Base-by-base conservation (phyloP, 768 basidiomycete genomes). In the Punctularia strigosozonata region DNA sequence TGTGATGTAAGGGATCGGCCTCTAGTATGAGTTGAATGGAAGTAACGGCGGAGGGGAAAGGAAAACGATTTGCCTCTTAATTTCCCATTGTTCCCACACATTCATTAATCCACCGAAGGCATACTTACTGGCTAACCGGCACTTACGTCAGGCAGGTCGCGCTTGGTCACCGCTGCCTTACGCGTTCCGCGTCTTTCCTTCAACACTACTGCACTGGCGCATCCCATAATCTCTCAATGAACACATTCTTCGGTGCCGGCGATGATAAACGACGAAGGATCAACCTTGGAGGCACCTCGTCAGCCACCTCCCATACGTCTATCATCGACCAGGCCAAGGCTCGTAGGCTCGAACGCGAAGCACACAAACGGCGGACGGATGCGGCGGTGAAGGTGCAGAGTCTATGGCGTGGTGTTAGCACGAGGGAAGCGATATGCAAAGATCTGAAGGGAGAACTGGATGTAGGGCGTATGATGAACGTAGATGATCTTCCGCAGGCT, bases 241-340 rank as follows among this genome's bases (percentile, higher is more conserved):
- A 66, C 39, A 65, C 68, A 13, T 36, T 75, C 32, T 74, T 77
- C 47, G 68, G 64, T n/a, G n/a, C n/a, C 25, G 63, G 66, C 48
- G 69, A 77, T 37, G 59, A 61, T 31, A 55, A 61, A 34, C 66
- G 74, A 40, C 70, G 78, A 31, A 66, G 70, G 48, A 88, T 88
- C 46, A 87, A 88, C 53, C 69, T 88, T 15, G 86, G 86, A 13
- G 86, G 86, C 2, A 56, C 70, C 1, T 68, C 64, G 0, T 55
- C 68, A 15, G 66, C 64, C 2, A 50, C 73, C 5, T 69, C 73
- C 0, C 70, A 77, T 30, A 57, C 67, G 12, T 60, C 69, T 25
- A 69, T 89, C 50, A 61, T 87, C 35, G 66, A 71, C 47, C 64
- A 71, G 38, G 84, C 78, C 15, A 78, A 73, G 47, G 67, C 68